Base-by-base conservation (phyloP, 2,329 filamentous ascomycete genomes). In the Fusarium globosum region DNA sequence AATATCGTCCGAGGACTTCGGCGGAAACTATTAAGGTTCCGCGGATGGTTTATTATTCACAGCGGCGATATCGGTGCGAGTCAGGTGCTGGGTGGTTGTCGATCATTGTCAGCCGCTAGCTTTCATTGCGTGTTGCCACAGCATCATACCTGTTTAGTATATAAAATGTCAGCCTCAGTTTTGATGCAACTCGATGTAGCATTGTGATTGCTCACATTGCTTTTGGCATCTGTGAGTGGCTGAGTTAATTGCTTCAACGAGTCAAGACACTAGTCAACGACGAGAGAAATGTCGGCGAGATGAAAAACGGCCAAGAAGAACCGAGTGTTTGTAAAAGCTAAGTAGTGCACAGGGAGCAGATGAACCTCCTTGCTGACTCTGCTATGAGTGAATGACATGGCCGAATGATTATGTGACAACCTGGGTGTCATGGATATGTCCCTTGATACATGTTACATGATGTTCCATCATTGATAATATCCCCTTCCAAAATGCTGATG, bases 111-210 rank as follows among this genome's bases (percentile, higher is more conserved):
- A 46, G 28, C 23, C 41, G 30, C 42, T 53, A 52, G 52, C 11
- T 36, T 33, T 14, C 23, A 36, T 20, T 51, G 38, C 20, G 9
- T 20, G 15, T 55, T 46, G 28, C 39, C 28, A 65, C 38, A 18
- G n/a, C 53, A 26, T 51, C 21, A 59, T 51, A 15, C 26, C 39
- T 36, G 16, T 65, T 42, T 48, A 53, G 55, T 33, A 43, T 35
- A 48, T 52, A 67, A 23, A 28, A 38, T 30, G 45, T 21, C 12
- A 68, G 35, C 62, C 52, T 68, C 62, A 67, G 35, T 36, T 43
- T 60, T 66, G 3, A 38, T 26, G 7, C 8, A 26, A 15, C 4
- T 23, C 8, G 7, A 39, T 20, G 12, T n/a, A 21, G 16, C 39
- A 51, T 61, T 67, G 4, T 61, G 39, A 61, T 15, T n/a, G 23